Conservation (phyloP, 176 grass and related monocot genomes). For the Hordeum marinum region DNA sequence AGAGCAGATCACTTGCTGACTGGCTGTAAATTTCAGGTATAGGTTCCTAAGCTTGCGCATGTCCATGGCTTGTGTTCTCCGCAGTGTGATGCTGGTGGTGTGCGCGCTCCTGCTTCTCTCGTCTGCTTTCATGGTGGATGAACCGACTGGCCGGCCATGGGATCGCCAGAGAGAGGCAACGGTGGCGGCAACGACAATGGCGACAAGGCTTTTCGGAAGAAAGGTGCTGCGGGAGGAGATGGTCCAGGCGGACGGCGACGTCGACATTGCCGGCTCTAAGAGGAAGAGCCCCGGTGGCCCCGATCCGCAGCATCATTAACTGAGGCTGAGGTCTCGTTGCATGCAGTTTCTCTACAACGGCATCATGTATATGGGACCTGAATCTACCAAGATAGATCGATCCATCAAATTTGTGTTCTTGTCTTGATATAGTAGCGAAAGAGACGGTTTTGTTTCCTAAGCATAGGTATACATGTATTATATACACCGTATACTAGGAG, state of each 20-base stretch:
- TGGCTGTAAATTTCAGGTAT: neutral
- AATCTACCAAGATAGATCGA: neutral
- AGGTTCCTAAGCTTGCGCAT: neutral
- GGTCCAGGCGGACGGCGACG: neutral
- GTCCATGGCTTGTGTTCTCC: neutral
- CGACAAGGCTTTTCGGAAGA: neutral
- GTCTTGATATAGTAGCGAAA: too few relatives aligned
- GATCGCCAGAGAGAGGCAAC: neutral
- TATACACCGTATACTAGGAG: too few relatives aligned
- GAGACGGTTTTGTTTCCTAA: too few relatives aligned
- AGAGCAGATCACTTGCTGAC: neutral
- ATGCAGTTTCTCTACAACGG: too few relatives aligned
- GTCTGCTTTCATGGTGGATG: neutral
- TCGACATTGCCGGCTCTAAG: constrained; percentile 23
- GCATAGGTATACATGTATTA: too few relatives aligned
- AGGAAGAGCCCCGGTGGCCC: constrained; percentile 57
- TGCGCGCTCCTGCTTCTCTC: neutral
- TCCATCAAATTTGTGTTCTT: neutral
- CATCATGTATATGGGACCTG: neutral
- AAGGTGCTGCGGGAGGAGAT: constrained; percentile 10
- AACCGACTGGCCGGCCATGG: neutral
- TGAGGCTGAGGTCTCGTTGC: too few relatives aligned
- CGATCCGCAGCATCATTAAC: constrained; percentile 56
- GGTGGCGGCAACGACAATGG: neutral
- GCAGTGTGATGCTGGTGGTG: neutral